Evolutionary conservation across 1,139 yeast genomes (phyloP).

Genomic region (Suzukiozyma palmioleophila): DNA sequence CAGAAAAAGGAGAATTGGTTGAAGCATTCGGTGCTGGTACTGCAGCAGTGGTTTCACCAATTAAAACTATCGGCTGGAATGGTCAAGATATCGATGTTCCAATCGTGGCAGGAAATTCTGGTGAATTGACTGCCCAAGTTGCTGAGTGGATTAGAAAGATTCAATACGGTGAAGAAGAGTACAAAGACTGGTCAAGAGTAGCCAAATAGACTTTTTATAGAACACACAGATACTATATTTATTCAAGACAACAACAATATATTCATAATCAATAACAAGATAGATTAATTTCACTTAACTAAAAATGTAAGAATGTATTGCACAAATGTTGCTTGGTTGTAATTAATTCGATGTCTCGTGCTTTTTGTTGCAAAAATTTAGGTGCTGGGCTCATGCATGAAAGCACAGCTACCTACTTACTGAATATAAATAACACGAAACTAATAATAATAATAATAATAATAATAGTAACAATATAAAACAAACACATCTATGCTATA

Average conservation of each 20-base stretch:
- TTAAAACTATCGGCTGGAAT: constrained; percentile 77
- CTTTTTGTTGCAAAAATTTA: too few relatives aligned
- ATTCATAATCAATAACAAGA: too few relatives aligned
- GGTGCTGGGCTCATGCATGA: too few relatives aligned
- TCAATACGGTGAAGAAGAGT: constrained; percentile 54
- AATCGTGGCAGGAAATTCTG: constrained; percentile 73
- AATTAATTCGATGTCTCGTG: too few relatives aligned
- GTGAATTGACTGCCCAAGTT: constrained; percentile 72
- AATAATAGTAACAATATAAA: background rate
- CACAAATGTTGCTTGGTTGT: too few relatives aligned
- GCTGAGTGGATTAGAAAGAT: constrained; percentile 84
- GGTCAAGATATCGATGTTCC: constrained; percentile 75
- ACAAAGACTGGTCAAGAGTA: constrained; percentile 3
- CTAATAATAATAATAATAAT: background rate
- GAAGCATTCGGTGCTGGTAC: constrained; percentile 98
- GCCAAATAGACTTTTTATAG: constrained; percentile 2
- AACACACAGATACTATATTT: background rate
- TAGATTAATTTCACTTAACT: too few relatives aligned
- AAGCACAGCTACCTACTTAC: too few relatives aligned
- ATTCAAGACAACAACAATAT: too few relatives aligned
- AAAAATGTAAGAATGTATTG: too few relatives aligned
- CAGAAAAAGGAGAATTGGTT: constrained; percentile 73
- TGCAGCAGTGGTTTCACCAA: constrained; percentile 95
- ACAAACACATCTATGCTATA: constrained; percentile 1
- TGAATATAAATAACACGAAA: background rate